Percentiles rank a stretch among this genome's conserved stretches.
Evolutionary conservation across 1,139 yeast species (phyloP).

Genomic region (Yamadazyma oceani): DNA sequence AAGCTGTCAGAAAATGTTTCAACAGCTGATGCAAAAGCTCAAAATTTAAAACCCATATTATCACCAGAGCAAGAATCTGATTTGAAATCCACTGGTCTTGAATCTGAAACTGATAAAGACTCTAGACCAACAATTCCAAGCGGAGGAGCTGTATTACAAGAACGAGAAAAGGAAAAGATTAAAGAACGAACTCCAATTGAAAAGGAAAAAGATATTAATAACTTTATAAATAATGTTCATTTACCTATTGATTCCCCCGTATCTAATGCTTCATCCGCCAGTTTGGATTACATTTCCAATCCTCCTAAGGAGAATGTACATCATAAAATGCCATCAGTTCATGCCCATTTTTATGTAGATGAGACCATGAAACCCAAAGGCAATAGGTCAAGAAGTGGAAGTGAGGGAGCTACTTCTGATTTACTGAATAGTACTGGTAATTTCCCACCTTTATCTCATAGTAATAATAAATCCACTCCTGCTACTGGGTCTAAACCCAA

Average conservation of each 20-base stretch:
- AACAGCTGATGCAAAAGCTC: neutral
- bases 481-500: slow-evolving; percentile 2
- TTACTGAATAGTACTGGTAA: slow-evolving; percentile 18
- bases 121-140: slow-evolving; percentile 46
- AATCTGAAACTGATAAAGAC: slow-evolving; percentile 3
- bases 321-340: slow-evolving; percentile 62
- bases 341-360: slow-evolving; percentile 78
- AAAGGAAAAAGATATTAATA: slow-evolving; percentile 12
- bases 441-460: slow-evolving; percentile 6
- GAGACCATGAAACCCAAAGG: slow-evolving; percentile 60
- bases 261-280: slow-evolving; percentile 21
- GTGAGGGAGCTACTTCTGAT: slow-evolving; percentile 19
- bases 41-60: too few species aligned
- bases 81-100: neutral
- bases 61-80: neutral
- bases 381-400: slow-evolving; percentile 42
- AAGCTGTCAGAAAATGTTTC: neutral
- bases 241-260: slow-evolving; percentile 14
- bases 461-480: too few species aligned
- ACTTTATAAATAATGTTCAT: slow-evolving; percentile 12
- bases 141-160: slow-evolving; percentile 49
- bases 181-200: slow-evolving; percentile 12
- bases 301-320: slow-evolving; percentile 41
- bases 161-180: slow-evolving; percentile 23
- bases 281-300: slow-evolving; percentile 28